These are phyloP conservation scores for Starmerella potacharoeniae DNA, from an alignment of 805 yeast genomes.

Conservation along the genomic window DNA sequence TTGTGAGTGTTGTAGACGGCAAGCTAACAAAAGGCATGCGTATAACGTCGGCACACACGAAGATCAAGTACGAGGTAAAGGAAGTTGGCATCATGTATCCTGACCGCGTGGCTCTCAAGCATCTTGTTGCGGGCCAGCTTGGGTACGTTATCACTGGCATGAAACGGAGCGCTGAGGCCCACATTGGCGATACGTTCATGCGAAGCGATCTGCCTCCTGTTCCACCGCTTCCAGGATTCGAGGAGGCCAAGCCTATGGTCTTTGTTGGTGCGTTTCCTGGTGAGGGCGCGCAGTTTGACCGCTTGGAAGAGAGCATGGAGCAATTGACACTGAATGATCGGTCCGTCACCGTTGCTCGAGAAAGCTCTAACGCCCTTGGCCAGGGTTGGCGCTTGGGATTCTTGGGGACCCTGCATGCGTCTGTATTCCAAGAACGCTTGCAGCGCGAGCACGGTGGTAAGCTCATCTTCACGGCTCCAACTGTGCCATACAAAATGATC, in stretches of 20 bases:
- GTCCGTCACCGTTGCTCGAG: constrained; percentile 78
- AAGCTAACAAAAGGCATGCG: constrained; percentile 59
- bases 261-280: constrained; percentile 97
- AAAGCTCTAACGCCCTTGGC: constrained; percentile 87
- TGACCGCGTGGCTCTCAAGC: constrained; percentile 55
- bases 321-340: constrained; percentile 85
- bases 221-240: constrained; percentile 85
- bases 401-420: constrained; percentile 87
- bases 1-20: constrained; percentile 82
- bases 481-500: constrained; percentile 81
- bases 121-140: constrained; percentile 78
- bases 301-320: constrained; percentile 78
- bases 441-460: constrained; percentile 92
- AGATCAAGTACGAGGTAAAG: constrained; percentile 68
- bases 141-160: constrained; percentile 93
- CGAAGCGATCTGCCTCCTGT: constrained; percentile 38
- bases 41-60: constrained; percentile 66
- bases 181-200: constrained; percentile 83
- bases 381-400: constrained; percentile 98
- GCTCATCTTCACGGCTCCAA: constrained; percentile 85
- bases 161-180: constrained; percentile 75
- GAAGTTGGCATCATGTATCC: constrained; percentile 97
- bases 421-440: constrained; percentile 82
- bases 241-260: constrained; percentile 96
- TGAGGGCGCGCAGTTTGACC: constrained; percentile 81